These are phyloP conservation scores for Trypanosoma cruzi DNA, from an alignment of 208 protist genomes.

Conservation along the genomic window DNA sequence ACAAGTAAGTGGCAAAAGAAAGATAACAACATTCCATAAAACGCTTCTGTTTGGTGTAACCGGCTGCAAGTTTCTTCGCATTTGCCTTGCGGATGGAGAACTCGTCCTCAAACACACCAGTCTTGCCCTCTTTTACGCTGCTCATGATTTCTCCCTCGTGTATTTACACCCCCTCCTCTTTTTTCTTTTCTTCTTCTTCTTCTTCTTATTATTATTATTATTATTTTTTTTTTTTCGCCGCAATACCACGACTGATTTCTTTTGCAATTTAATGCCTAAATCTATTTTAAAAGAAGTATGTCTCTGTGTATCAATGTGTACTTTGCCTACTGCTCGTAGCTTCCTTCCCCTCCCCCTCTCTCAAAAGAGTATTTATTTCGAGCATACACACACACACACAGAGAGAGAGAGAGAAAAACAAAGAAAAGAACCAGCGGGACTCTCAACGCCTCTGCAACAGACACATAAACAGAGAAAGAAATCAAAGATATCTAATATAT, in stretches of 20 bases:
- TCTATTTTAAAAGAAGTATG: too few relatives aligned
- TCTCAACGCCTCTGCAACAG: too few relatives aligned
- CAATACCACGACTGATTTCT: too few relatives aligned
- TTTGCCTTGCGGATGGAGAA: slow-evolving; percentile 62
- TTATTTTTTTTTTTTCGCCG: too few relatives aligned
- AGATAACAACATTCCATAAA: slow-evolving; percentile 84
- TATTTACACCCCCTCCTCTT: too few relatives aligned
- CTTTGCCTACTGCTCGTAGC: too few relatives aligned
- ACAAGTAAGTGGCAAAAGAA: slow-evolving; percentile 58
- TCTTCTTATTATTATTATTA: too few relatives aligned
- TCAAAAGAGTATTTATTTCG: background rate
- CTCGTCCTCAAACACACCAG: slow-evolving; percentile 40
- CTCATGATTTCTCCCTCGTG: background rate
- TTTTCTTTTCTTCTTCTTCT: background rate
- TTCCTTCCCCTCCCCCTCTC: too few relatives aligned
- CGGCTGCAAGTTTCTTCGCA: slow-evolving; percentile 74
- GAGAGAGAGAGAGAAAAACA: too few relatives aligned
- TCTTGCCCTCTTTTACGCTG: slow-evolving; percentile 28
- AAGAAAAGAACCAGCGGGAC: too few relatives aligned
- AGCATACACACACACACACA: background rate
- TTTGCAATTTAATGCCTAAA: too few relatives aligned
- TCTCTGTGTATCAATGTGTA: too few relatives aligned
- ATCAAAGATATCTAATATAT: background rate
- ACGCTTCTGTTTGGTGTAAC: slow-evolving; percentile 89
- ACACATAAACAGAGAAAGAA: background rate